Evolutionary conservation across 2,329 filamentous ascomycete species (phyloP).

Genomic region (Colletotrichum euphorbiae): DNA sequence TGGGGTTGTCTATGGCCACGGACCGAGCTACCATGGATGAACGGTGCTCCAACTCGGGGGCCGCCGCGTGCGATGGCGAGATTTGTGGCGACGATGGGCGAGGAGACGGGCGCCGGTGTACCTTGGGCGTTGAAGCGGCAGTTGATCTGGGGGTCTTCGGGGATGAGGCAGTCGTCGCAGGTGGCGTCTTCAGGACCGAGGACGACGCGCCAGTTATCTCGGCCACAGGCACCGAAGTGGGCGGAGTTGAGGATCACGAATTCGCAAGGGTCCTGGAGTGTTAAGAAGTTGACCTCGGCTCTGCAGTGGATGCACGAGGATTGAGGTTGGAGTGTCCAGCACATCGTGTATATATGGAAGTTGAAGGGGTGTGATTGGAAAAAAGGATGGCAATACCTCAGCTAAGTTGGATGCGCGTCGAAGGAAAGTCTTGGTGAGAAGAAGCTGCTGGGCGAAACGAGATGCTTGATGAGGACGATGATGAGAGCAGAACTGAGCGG

Average conservation of each 20-base stretch:
- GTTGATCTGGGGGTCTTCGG: background rate
- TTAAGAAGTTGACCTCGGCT: background rate
- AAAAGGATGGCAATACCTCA: too few relatives aligned
- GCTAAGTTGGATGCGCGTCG: too few relatives aligned
- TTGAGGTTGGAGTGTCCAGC: constrained; percentile 5
- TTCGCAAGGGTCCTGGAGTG: constrained; percentile 2
- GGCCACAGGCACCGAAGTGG: background rate
- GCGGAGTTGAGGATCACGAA: background rate
- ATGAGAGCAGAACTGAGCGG: too few relatives aligned
- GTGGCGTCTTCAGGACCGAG: background rate
- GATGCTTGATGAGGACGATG: too few relatives aligned
- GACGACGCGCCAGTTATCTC: background rate
- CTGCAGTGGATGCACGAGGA: background rate
- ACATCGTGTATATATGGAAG: background rate
- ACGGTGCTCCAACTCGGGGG: too few relatives aligned
- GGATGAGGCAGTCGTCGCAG: background rate
- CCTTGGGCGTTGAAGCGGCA: background rate
- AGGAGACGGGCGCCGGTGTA: too few relatives aligned
- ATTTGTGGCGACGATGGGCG: too few relatives aligned
- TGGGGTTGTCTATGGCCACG: too few relatives aligned
- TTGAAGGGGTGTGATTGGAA: background rate
- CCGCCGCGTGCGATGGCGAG: too few relatives aligned
- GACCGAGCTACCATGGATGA: too few relatives aligned
- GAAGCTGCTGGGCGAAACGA: too few relatives aligned
- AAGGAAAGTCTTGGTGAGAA: too few relatives aligned